Base-by-base conservation (phyloP, 345 rosid genomes). In the Turritis glabra region DNA sequence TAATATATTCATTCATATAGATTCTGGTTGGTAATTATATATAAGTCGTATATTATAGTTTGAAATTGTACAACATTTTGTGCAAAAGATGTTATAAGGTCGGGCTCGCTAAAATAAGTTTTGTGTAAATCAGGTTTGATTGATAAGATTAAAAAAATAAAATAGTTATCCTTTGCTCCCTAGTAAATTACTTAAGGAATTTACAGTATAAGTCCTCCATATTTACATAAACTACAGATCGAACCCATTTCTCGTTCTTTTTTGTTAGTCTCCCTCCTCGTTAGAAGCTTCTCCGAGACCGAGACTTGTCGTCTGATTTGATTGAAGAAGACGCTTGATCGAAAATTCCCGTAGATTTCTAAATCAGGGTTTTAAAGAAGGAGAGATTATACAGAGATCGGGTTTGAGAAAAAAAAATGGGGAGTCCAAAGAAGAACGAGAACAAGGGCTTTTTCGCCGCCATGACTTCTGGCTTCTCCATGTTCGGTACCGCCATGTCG, bases 401-500 rank as follows among this genome's bases (percentile, higher is more conserved):
- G 33, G 4, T 7, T 47, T 5, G 3, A n/a, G n/a, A n/a, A 5
- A 30, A 19, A 26, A 40, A 48, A 11, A 78, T 88, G 92, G 87
- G 63, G 27, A 84, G 84, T 82, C 88, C 88, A 80, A 83, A 84
- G 81, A 66, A 84, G 76, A 63, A 82, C 52, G 67, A 87, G 73
- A 78, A 54, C 73, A 85, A 81, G 51, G 90, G 93, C 46, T 88
- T 88, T 76, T 85, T 88, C 77, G 85, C 89, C 18, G 80, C 89
- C 81, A 85, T 88, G 89, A 77, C 81, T 46, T 88, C 93, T 14
- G 86, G 90, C 35, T 77, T 88, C 57, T 86, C 92, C 77, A 63
- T 83, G 79, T 85, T 88, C 66, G 87, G 92, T 35, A 84, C 47
- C 82, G 88, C 88, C 83, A 77, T 86, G 85, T 83, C 86, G 72